Conservation (phyloP, 495 filamentous ascomycete species). For the Hypoxylon lenormandii region DNA sequence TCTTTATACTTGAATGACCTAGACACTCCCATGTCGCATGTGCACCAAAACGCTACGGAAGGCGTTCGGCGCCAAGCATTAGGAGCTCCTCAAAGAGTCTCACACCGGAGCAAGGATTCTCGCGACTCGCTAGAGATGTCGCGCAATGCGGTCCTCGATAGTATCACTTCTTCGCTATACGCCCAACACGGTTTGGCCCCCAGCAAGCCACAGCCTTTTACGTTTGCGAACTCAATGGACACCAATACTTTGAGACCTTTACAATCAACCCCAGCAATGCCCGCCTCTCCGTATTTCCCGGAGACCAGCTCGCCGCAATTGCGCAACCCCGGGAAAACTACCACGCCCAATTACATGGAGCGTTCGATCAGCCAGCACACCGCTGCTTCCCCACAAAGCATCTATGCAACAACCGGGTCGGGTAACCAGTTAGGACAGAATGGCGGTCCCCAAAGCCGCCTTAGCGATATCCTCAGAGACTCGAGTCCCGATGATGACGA, state of each 20-base stretch:
- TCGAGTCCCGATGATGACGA: slow-evolving; percentile 29
- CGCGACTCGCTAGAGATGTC: slow-evolving; percentile 40
- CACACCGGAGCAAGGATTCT: slow-evolving; percentile 26
- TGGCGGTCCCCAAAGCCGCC: slow-evolving; percentile 4
- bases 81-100: not conserved
- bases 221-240: slow-evolving; percentile 7
- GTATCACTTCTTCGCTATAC: slow-evolving; percentile 38
- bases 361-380: slow-evolving; percentile 31
- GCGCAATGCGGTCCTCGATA: slow-evolving; percentile 45
- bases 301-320: slow-evolving; percentile 18
- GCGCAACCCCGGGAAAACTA: slow-evolving; percentile 2
- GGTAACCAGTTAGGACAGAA: slow-evolving; percentile 6
- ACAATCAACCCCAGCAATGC: slow-evolving; percentile 10
- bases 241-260: slow-evolving; percentile 17
- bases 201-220: slow-evolving; percentile 7
- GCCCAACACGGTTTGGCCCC: slow-evolving; percentile 43
- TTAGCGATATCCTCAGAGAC: slow-evolving; percentile 3
- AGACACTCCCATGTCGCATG: slow-evolving; percentile 2
- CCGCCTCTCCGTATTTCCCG: slow-evolving; percentile 13
- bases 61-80: slow-evolving; percentile 1
- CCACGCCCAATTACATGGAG: slow-evolving; percentile 30
- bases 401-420: slow-evolving; percentile 25
- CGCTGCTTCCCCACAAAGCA: slow-evolving; percentile 16
- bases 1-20: slow-evolving; percentile 45
- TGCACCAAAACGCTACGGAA: not conserved